Conservation (phyloP, 73 alveolate species). For the Symbiodinium pilosum region DNA sequence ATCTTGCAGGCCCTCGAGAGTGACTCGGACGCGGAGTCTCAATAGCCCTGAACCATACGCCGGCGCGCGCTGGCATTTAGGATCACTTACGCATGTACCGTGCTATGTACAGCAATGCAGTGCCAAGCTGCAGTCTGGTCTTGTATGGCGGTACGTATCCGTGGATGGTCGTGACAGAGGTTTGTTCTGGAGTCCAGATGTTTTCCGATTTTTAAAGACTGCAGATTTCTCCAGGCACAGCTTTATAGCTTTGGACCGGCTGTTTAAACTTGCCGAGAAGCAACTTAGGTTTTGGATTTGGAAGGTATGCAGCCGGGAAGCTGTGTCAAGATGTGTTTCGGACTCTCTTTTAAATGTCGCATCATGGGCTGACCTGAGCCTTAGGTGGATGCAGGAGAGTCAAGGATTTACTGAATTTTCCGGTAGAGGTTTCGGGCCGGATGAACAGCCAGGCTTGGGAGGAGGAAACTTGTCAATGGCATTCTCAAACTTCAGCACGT, state of each 20-base stretch:
- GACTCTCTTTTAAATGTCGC: too few relatives aligned
- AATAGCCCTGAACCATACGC: not conserved
- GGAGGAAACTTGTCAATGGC: too few relatives aligned
- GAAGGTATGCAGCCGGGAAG: too few relatives aligned
- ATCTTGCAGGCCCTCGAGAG: not conserved
- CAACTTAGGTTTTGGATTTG: too few relatives aligned
- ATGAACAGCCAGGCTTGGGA: not conserved
- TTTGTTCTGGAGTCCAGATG: too few relatives aligned
- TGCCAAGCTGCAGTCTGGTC: not conserved
- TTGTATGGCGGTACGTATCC: not conserved
- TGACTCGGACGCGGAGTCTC: not conserved
- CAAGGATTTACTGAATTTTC: not conserved
- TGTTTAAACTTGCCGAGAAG: not conserved
- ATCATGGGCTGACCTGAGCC: not conserved
- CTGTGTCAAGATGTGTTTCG: too few relatives aligned
- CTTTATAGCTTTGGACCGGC: not conserved
- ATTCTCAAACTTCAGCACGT: too few relatives aligned
- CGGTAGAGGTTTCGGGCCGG: not conserved
- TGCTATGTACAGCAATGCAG: constrained; percentile 3
- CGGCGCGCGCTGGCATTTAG: not conserved
- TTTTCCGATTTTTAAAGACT: not conserved
- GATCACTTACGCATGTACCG: not conserved
- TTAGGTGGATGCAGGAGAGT: not conserved
- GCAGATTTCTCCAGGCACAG: constrained; percentile 3
- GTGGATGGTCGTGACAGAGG: too few relatives aligned